Evolutionary conservation across 331 rosid species (phyloP).

Genomic region (Rosa hybrid): DNA sequence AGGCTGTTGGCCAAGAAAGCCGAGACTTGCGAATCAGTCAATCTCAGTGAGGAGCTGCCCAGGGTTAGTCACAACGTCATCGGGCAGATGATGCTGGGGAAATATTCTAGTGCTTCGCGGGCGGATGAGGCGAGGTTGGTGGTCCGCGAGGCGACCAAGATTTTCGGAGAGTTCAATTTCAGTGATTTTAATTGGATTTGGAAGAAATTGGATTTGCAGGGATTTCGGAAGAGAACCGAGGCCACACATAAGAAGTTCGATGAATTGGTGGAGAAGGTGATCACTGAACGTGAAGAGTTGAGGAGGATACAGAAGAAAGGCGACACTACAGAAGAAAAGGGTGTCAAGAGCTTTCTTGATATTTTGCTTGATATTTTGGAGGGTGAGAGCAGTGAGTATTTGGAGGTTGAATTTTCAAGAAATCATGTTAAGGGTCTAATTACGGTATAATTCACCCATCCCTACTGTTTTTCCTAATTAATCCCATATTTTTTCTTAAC

Average conservation of each 20-base stretch:
- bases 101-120: not conserved
- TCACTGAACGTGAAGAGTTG: slow-evolving; percentile 34
- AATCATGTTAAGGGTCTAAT: slow-evolving; percentile 39
- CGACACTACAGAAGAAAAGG: not conserved
- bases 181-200: slow-evolving; percentile 45
- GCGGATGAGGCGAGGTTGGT: slow-evolving; percentile 41
- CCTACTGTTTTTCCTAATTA: no score
- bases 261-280: slow-evolving; percentile 46
- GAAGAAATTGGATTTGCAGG: slow-evolving; percentile 45
- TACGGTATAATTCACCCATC: slow-evolving; percentile 29
- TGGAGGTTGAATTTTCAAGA: slow-evolving; percentile 24
- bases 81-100: slow-evolving; percentile 43
- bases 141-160: slow-evolving; percentile 39
- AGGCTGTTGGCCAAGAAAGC: slow-evolving; percentile 28
- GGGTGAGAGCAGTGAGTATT: slow-evolving; percentile 28
- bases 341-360: slow-evolving; percentile 39
- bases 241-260: slow-evolving; percentile 35
- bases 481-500: no score
- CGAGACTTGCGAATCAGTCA: slow-evolving; percentile 17
- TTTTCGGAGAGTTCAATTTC: slow-evolving; percentile 47
- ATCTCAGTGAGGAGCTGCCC: slow-evolving; percentile 46
- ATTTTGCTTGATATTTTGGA: slow-evolving; percentile 43
- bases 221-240: slow-evolving; percentile 45
- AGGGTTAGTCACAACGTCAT: slow-evolving; percentile 47
- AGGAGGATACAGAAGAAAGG: slow-evolving; percentile 7